Evolutionary conservation across 257 asterid species (phyloP), one percentile per base, ranked within the genome.

Genomic region (Lithospermum erythrorhizon): DNA sequence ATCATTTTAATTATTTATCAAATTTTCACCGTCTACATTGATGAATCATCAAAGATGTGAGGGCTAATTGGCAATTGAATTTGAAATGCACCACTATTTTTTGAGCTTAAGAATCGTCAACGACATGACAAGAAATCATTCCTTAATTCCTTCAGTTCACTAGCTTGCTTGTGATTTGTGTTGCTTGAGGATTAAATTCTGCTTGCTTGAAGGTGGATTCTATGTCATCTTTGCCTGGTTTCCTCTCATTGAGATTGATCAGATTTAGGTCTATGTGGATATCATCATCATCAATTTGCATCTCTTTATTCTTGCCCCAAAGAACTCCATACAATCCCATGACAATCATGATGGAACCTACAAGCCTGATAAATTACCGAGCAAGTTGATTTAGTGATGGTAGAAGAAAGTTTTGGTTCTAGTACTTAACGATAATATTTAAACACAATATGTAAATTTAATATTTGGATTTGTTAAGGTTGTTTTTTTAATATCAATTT

Each of bases 301-400:
- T 53, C 66, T 89, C 97, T 45, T 57, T 79, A n/a, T 75, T 82
- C 79, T 89, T 86, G 0, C 94, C 97, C 95, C 94, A 89, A 3
- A 86, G 72, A 6, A 89, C 95, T 51, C 84, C 78, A 29, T 86
- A 86, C 1, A 86, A 81, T 55, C 97, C 97, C 76, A 75, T 10
- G 0, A 86, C 89, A 52, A 89, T 84, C 62, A 84, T 51, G 9
- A 72, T 56, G 7, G 97, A 84, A 16, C 97, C 97, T 14, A 58
- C 79, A 57, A 84, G 71, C 27, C 94, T 87, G 82, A 65, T 8
- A 18, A 45, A 52, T 51, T 41, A 27, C 6, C 6, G 7, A 5
- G 6, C 6, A 27, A 27, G 6, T 27, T 3, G 7, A 27, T 3
- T 27, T 27, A 27, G 32, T 2, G 32, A 5, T 5, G 32, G 32